Conservation (phyloP, 192 early-diverging fungal genomes). For the Helicostylum pulchrum region DNA sequence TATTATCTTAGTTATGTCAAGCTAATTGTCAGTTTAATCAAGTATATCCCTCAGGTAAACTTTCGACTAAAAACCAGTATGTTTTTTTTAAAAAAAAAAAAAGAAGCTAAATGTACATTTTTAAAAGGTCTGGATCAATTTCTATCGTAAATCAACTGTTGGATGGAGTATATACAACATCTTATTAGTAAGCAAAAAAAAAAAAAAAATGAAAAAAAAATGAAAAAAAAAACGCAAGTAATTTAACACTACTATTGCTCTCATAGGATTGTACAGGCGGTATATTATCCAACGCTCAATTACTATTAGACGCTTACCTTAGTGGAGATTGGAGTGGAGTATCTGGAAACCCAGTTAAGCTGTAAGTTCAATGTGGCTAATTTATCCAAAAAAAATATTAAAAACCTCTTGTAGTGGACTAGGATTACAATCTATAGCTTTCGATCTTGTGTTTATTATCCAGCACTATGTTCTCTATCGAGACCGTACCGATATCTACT, state of each 20-base stretch:
- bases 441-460: conserved; percentile 78
- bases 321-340: conserved; percentile 59
- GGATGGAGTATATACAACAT: conserved; percentile 89
- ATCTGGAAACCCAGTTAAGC: conserved; percentile 57
- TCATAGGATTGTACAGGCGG: conserved; percentile 77
- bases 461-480: conserved; percentile 83
- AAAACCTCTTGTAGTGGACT: conserved; percentile 54
- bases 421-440: conserved; percentile 72
- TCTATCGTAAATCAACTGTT: conserved; percentile 64
- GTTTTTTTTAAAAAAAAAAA: too few species aligned
- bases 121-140: conserved; percentile 66
- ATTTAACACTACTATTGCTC: conserved; percentile 17
- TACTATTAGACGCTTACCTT: conserved; percentile 65
- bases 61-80: too few species aligned
- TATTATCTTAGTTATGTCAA: conserved; percentile 78
- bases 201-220: neutral
- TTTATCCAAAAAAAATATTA: neutral
- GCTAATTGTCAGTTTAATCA: conserved; percentile 70
- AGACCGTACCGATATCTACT: conserved; percentile 34
- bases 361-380: conserved; percentile 33
- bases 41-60: conserved; percentile 72
- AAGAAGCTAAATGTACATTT: conserved; percentile 23
- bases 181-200: conserved; percentile 43
- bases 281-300: conserved; percentile 65
- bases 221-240: too few species aligned